phyloP scores from a whole-genome alignment of 768 basidiomycete genomes.

The Galerina sulciceps region DNA sequence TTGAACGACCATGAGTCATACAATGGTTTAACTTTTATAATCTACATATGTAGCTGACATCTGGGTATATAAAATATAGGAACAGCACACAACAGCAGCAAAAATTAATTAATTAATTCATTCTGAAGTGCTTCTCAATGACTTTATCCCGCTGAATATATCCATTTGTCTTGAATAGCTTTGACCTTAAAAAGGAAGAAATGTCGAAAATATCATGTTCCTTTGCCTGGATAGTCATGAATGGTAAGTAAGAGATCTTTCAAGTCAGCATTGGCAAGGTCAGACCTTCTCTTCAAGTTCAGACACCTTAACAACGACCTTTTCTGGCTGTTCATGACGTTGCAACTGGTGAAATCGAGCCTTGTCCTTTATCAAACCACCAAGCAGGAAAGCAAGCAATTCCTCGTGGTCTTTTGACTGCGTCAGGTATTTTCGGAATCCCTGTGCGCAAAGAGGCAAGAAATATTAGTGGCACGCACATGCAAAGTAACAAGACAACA shows the following conservation, averaged over 20 bases:
- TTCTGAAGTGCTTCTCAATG: conserved; percentile 78
- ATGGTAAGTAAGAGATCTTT: neutral
- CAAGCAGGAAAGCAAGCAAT: conserved; percentile 90
- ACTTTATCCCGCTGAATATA: conserved; percentile 71
- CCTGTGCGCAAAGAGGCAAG: conserved; percentile 45
- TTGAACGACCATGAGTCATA: neutral
- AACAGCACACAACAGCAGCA: conserved; percentile 21
- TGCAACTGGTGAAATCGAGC: conserved; percentile 83
- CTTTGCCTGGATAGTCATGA: conserved; percentile 66
- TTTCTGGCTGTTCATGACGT: conserved; percentile 75
- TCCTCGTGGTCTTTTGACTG: conserved; percentile 97
- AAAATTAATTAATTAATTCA: conserved; percentile 28
- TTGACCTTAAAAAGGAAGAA: conserved; percentile 81
- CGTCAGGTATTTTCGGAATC: conserved; percentile 97
- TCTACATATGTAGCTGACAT: conserved; percentile 5
- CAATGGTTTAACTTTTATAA: neutral
- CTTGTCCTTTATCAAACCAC: conserved; percentile 91
- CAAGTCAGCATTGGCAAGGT: conserved; percentile 2
- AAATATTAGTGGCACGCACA: neutral
- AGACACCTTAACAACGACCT: conserved; percentile 73
- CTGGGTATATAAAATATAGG: conserved; percentile 23
- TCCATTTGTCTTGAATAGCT: conserved; percentile 86
- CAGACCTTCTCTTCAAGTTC: conserved; percentile 89
- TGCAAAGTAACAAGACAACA: conserved; percentile 22
- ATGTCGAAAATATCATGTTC: conserved; percentile 97